A percentile compares a stretch with the other conserved stretches of the same genome.
These are phyloP conservation scores for Coriaria nepalensis DNA, from an alignment of 306 rosid species.

Conservation along the genomic window DNA sequence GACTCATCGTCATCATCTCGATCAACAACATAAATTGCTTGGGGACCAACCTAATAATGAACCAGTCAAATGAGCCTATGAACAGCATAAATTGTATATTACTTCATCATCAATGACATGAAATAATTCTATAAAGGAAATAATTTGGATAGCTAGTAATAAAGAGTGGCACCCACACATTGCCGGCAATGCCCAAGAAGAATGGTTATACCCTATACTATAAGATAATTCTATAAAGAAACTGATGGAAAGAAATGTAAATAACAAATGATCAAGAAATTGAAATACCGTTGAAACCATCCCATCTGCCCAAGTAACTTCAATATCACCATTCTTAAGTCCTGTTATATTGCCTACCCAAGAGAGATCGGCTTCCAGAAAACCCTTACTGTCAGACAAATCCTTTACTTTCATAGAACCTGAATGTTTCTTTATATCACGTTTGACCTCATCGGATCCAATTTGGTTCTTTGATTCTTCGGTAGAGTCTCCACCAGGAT, in stretches of 20 bases:
- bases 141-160: too few species aligned
- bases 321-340: conserved; percentile 87
- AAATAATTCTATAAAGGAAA: too few species aligned
- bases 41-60: conserved; percentile 82
- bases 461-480: conserved; percentile 37
- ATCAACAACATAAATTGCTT: conserved; percentile 95
- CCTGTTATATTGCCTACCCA: conserved; percentile 98
- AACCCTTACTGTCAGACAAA: conserved; percentile 27
- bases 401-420: conserved; percentile 28
- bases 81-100: too few species aligned
- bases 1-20: conserved; percentile 96
- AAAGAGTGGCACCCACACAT: too few species aligned
- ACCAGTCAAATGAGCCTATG: conserved; percentile 10
- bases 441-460: conserved; percentile 26
- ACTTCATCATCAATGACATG: too few species aligned
- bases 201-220: too few species aligned
- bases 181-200: too few species aligned
- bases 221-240: background rate
- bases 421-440: conserved; percentile 17
- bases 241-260: conserved; percentile 12
- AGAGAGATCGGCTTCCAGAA: conserved; percentile 60
- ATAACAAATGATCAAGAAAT: conserved; percentile 6
- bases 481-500: conserved; percentile 24
- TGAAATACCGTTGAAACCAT: conserved; percentile 85
- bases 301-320: conserved; percentile 98